Percentiles rank a stretch among this genome's conserved stretches.
Conservation (phyloP, 768 basidiomycete genomes). For the Lepiota venenata region DNA sequence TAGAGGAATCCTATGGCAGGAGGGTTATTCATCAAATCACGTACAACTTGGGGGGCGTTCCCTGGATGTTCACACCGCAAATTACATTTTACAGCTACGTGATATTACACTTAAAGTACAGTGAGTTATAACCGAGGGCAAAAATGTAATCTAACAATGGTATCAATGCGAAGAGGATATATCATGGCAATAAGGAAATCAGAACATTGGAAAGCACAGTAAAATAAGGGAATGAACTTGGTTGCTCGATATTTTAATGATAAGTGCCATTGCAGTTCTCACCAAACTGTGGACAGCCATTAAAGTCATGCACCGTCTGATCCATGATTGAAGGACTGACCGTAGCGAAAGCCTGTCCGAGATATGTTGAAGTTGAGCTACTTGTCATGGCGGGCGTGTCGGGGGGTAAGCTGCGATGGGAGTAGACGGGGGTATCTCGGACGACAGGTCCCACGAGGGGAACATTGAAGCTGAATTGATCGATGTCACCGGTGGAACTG, state of each 20-base stretch:
- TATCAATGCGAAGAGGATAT: conserved; percentile 7
- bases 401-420: conserved; percentile 25
- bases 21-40: neutral
- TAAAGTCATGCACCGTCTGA: conserved; percentile 30
- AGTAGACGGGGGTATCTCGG: conserved; percentile 25
- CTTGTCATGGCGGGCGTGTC: conserved; percentile 21
- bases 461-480: conserved; percentile 49
- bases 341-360: conserved; percentile 18
- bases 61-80: too few species aligned
- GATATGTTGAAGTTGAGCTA: conserved; percentile 8
- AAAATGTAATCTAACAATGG: conserved; percentile 10
- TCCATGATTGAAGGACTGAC: conserved; percentile 26
- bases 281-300: conserved; percentile 42
- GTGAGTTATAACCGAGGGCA: neutral
- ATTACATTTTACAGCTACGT: neutral
- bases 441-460: conserved; percentile 27
- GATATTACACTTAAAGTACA: conserved; percentile 10
- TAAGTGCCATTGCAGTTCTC: conserved; percentile 37
- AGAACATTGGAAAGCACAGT: neutral
- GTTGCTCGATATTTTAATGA: conserved; percentile 21
- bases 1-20: neutral
- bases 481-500: conserved; percentile 36
- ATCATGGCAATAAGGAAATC: neutral
- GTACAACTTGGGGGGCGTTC: neutral
- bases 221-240: neutral